Base-by-base conservation (phyloP, 148 eudicot species). In the Euryodendron excelsum region DNA sequence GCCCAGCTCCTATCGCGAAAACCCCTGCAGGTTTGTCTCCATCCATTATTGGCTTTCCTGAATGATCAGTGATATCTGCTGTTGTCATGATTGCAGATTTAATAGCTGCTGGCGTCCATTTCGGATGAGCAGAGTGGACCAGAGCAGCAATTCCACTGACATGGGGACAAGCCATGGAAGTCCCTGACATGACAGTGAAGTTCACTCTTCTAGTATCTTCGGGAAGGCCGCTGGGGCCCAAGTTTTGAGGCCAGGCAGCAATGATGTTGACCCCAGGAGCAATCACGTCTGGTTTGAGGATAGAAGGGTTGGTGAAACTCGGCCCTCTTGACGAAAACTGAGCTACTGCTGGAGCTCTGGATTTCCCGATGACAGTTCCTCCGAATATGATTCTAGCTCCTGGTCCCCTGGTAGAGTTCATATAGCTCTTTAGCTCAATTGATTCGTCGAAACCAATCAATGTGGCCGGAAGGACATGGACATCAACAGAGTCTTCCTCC, bases 111-210 rank as follows among this genome's bases (percentile, higher is more conserved):
- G 97, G 91, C 23, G 91, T 85, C 98, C 97, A 94, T 27, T 56
- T 84, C 1, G 92, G 95, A 76, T 89, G 88, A 81, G 92, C 95
- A 1, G 97, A 84, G 52, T 66, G 89, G 39, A 94, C 74, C 37
- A 94, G 89, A n/a, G 93, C 93, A 0, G 93, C 72, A 69, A 94
- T 88, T 53, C 98, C 98, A 34, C 97, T 88, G 74, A 88, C 98
- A 76, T 94, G 98, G 28, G 98, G 98, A 69, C 98, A 92, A 13
- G 99, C 83, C 99, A 96, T 96, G 65, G 99, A 96, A 30, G 99
- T 96, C 47, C 99, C 99, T 0, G 98, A 96, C 99, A 96, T 88
- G 83, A 96, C 86, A 11, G 90, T 91, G 77, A 96, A 96, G 79
- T 96, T 90, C 11, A 85, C 97, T 76, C 94, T 91, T 88, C 99